Percentiles rank a stretch among this genome's conserved stretches.
Conservation (phyloP, 2,329 filamentous ascomycete species). For the Diplocarpon rosae region DNA sequence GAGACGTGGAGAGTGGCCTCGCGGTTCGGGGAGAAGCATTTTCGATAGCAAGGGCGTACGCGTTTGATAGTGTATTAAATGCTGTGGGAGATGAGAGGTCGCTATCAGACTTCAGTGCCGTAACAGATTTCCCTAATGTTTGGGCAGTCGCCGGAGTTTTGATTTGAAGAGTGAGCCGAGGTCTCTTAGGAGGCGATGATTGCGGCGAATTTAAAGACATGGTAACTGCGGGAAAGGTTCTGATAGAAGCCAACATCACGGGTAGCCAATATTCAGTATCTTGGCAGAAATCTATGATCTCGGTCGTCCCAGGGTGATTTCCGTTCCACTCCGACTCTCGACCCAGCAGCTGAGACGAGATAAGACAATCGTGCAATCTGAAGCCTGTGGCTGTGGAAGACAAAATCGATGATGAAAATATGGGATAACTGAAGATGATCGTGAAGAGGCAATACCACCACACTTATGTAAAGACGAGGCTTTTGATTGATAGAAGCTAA, state of each 20-base stretch:
- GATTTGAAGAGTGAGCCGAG: slow-evolving; percentile 46
- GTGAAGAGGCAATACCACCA: slow-evolving; percentile 4
- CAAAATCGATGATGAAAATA: neutral
- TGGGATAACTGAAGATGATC: slow-evolving; percentile 4
- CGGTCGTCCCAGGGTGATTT: slow-evolving; percentile 5
- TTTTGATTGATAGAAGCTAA: slow-evolving; percentile 11
- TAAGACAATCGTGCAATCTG: slow-evolving; percentile 1
- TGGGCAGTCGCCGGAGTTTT: slow-evolving; percentile 34
- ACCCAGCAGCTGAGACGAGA: slow-evolving; percentile 4
- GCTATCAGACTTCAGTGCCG: slow-evolving; percentile 33
- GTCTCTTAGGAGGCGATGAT: slow-evolving; percentile 28
- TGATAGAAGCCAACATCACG: slow-evolving; percentile 23
- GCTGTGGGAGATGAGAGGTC: slow-evolving; percentile 50
- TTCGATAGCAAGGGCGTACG: slow-evolving; percentile 52
- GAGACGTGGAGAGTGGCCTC: slow-evolving; percentile 8
- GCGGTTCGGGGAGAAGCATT: slow-evolving; percentile 40
- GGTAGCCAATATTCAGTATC: slow-evolving; percentile 12
- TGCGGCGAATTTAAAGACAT: slow-evolving; percentile 22
- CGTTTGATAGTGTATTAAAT: slow-evolving; percentile 56
- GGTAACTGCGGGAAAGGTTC: slow-evolving; percentile 17
- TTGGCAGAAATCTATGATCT: slow-evolving; percentile 2
- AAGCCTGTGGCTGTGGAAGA: neutral
- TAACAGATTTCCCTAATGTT: slow-evolving; percentile 32
- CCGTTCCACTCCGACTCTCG: neutral
- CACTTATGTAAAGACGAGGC: slow-evolving; percentile 17